Percentiles rank a stretch among this genome's conserved stretches.
phyloP scores from a whole-genome alignment of 257 asterid genomes.

The Linderniella brevidens region DNA sequence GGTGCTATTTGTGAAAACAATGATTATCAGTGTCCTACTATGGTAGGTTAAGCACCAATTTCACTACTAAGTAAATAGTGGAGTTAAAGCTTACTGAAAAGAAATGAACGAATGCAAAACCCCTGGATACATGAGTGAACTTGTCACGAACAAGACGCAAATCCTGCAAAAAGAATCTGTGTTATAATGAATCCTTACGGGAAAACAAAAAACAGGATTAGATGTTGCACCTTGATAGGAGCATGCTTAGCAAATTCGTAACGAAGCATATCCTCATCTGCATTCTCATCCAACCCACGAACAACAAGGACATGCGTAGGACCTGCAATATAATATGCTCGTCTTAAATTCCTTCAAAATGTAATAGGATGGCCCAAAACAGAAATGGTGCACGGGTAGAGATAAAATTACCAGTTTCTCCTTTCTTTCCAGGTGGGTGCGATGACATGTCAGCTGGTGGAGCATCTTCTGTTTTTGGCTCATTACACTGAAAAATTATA shows the following conservation, averaged over 20 bases:
- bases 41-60: too few species aligned
- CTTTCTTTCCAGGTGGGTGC: slow-evolving; percentile 61
- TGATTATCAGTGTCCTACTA: too few species aligned
- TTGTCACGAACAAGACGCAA: slow-evolving; percentile 94
- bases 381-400: too few species aligned
- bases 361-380: not conserved
- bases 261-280: slow-evolving; percentile 98
- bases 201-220: slow-evolving; percentile 1
- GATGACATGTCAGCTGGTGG: slow-evolving; percentile 91
- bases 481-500: slow-evolving; percentile 59
- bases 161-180: slow-evolving; percentile 30
- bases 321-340: slow-evolving; percentile 32
- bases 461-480: slow-evolving; percentile 89
- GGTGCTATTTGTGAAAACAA: too few species aligned
- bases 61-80: too few species aligned
- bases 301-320: slow-evolving; percentile 97
- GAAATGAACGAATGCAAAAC: slow-evolving; percentile 91
- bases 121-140: slow-evolving; percentile 95
- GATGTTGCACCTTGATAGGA: slow-evolving; percentile 66
- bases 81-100: slow-evolving; percentile 43
- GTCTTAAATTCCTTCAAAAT: not conserved
- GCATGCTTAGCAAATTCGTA: slow-evolving; percentile 90
- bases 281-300: slow-evolving; percentile 98
- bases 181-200: not conserved
- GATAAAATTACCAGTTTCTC: slow-evolving; percentile 67